Conservation (phyloP, 306 rosid species). For the Senna tora region DNA sequence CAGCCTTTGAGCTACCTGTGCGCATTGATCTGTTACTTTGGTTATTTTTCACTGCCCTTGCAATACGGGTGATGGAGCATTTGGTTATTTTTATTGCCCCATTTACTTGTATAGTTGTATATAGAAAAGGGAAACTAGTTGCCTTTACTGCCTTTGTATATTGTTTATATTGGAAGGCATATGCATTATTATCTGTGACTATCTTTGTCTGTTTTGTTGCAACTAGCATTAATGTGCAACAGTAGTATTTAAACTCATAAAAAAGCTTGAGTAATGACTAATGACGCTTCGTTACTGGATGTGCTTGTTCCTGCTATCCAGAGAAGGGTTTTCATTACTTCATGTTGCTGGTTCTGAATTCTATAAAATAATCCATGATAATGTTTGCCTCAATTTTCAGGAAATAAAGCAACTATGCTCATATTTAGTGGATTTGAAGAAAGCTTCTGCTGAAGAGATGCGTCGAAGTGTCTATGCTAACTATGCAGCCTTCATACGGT, state of each 20-base stretch:
- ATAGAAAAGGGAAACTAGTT: neutral
- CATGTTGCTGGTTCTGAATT: conserved; percentile 4
- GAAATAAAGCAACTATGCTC: conserved; percentile 90
- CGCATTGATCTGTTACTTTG: neutral
- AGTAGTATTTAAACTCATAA: conserved; percentile 18
- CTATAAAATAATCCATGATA: conserved; percentile 7
- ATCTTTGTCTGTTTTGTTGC: conserved; percentile 1
- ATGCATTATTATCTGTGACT: conserved; percentile 6
- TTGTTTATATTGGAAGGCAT: conserved; percentile 3
- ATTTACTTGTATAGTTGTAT: neutral
- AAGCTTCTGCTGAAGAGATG: conserved; percentile 96
- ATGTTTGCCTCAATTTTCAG: conserved; percentile 43
- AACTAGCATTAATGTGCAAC: conserved; percentile 12
- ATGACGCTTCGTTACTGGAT: conserved; percentile 2
- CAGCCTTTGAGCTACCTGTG: neutral
- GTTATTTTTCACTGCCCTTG: no score
- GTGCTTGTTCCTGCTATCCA: neutral
- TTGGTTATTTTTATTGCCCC: neutral
- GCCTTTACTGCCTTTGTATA: neutral
- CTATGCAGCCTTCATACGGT: conserved; percentile 94
- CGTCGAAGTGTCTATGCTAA: conserved; percentile 97
- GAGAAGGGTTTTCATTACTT: conserved; percentile 22
- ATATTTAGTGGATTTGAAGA: conserved; percentile 80
- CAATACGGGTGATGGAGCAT: no score
- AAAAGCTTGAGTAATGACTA: neutral